Percentiles rank a stretch among this genome's conserved stretches.
Evolutionary conservation across 306 rosid species (phyloP).

Genomic region (Neltuma alba): DNA sequence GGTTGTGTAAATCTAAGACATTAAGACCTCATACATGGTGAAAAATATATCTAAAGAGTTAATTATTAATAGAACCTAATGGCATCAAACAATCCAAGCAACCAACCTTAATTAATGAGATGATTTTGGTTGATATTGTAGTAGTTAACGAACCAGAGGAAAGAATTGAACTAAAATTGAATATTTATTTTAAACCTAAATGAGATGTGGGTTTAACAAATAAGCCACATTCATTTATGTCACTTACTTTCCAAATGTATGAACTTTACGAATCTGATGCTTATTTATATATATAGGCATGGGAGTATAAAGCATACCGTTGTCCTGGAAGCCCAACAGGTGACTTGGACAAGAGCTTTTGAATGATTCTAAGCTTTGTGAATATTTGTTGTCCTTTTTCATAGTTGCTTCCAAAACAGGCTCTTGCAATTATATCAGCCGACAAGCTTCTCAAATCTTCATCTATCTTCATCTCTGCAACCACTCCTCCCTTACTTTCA

Average conservation of each 20-base stretch:
- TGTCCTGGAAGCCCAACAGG: slow-evolving; percentile 61
- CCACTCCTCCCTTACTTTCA: slow-evolving; percentile 47
- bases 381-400: slow-evolving; percentile 63
- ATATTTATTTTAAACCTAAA: background rate
- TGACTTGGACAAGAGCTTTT: slow-evolving; percentile 45
- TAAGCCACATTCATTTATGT: background rate
- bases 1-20: background rate
- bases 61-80: too few relatives aligned
- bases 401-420: slow-evolving; percentile 77
- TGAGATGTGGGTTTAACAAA: background rate
- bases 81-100: background rate
- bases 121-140: too few relatives aligned
- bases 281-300: background rate
- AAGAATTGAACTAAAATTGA: background rate
- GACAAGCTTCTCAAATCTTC: slow-evolving; percentile 59
- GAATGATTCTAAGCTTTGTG: slow-evolving; percentile 64
- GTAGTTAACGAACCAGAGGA: background rate
- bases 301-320: slow-evolving; percentile 41
- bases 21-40: background rate
- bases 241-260: background rate
- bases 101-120: background rate
- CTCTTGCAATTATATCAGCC: slow-evolving; percentile 61
- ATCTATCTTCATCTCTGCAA: slow-evolving; percentile 53
- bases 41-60: too few relatives aligned
- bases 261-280: background rate